These are phyloP conservation scores for Penicillium sp. DNA, from an alignment of 2,329 filamentous ascomycete species.

Conservation along the genomic window DNA sequence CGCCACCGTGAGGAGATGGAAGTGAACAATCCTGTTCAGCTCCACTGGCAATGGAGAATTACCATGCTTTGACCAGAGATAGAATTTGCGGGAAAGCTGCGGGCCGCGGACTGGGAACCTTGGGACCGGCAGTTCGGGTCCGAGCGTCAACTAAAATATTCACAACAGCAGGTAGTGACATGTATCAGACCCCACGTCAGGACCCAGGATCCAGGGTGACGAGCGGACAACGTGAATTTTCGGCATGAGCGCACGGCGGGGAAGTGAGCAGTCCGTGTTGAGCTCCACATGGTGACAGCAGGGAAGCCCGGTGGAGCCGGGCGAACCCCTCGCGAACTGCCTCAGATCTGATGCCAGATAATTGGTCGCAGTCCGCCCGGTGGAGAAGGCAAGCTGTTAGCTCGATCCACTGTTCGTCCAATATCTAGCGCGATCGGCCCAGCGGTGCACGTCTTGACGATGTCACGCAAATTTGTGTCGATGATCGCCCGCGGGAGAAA, in stretches of 20 bases:
- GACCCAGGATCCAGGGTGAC: background rate
- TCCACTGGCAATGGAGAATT: too few species aligned
- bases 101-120: background rate
- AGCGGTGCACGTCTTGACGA: background rate
- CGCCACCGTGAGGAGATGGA: background rate
- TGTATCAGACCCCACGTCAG: background rate
- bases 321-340: background rate
- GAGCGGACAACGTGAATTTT: background rate
- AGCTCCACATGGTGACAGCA: background rate
- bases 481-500: background rate
- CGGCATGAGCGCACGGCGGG: background rate
- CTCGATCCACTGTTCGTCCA: constrained; percentile 10
- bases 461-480: background rate
- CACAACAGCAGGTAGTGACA: background rate
- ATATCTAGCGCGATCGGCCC: constrained; percentile 2
- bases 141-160: background rate
- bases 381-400: background rate
- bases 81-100: background rate
- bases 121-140: background rate
- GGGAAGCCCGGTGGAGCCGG: background rate
- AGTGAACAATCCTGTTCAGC: background rate
- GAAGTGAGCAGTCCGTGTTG: background rate
- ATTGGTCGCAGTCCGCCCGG: background rate
- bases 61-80: background rate
- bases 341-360: background rate